These are phyloP conservation scores for Irpex sp. DNA, from an alignment of 1,284 basidiomycete genomes.

Conservation along the genomic window DNA sequence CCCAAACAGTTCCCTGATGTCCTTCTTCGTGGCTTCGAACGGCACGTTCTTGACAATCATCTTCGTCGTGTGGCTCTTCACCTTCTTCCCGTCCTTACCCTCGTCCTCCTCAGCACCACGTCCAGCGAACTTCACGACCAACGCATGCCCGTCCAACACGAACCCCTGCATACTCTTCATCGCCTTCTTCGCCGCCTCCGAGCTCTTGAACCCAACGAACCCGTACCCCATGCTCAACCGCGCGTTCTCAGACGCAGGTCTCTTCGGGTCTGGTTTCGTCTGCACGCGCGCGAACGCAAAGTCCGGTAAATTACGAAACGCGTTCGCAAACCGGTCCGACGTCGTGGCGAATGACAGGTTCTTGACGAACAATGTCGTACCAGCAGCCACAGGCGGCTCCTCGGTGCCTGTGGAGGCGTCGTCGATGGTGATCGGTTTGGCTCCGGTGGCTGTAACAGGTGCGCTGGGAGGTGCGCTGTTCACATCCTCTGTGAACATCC, in stretches of 20 bases:
- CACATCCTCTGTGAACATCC: conserved; percentile 56
- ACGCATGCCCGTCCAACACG: conserved; percentile 83
- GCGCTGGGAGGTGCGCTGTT: conserved; percentile 8
- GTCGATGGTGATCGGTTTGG: conserved; percentile 41
- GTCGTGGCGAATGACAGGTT: conserved; percentile 93
- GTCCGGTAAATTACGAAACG: conserved; percentile 77
- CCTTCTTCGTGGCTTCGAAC: conserved; percentile 94
- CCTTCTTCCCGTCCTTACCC: conserved; percentile 40
- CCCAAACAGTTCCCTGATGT: conserved; percentile 86
- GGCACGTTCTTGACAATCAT: conserved; percentile 97
- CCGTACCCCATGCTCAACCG: conserved; percentile 93
- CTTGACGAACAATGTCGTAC: conserved; percentile 92
- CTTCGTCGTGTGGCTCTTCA: conserved; percentile 67
- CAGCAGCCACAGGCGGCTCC: conserved; percentile 50
- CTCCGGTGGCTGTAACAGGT: conserved; percentile 22
- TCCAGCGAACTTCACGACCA: conserved; percentile 86
- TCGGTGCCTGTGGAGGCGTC: conserved; percentile 37
- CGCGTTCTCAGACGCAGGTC: conserved; percentile 40
- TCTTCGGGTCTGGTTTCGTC: conserved; percentile 86
- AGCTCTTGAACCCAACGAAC: conserved; percentile 88
- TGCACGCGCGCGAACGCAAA: conserved; percentile 91
- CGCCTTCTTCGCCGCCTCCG: conserved; percentile 74
- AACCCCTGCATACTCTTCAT: conserved; percentile 78
- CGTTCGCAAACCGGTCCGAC: conserved; percentile 62
- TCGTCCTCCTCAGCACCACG: conserved; percentile 70